Conservation (phyloP, 306 rosid genomes). For the Trichosanthes truncata region DNA sequence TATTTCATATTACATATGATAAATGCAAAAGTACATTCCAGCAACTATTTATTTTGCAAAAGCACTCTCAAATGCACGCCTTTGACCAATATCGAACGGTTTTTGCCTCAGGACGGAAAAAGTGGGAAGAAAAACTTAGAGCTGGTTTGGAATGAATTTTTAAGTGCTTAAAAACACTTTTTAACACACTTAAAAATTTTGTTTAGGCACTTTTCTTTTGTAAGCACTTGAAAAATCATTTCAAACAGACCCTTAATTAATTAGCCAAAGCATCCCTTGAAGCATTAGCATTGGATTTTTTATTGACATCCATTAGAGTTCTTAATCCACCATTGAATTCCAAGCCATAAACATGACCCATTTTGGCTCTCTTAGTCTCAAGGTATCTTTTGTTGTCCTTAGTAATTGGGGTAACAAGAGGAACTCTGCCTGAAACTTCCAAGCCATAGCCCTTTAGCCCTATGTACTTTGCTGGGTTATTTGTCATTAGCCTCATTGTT, state of each 20-base stretch:
- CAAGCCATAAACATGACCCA: conserved; percentile 56
- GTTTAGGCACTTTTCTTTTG: too few species aligned
- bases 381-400: conserved; percentile 60
- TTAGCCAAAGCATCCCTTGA: neutral
- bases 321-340: conserved; percentile 27
- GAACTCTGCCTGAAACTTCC: conserved; percentile 62
- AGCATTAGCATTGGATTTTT: conserved; percentile 5
- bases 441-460: conserved; percentile 88
- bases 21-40: too few species aligned
- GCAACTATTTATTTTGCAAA: too few species aligned
- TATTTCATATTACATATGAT: too few species aligned
- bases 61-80: too few species aligned
- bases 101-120: neutral
- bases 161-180: too few species aligned
- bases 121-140: neutral
- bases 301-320: conserved; percentile 18
- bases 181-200: too few species aligned
- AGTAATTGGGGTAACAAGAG: conserved; percentile 57
- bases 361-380: conserved; percentile 64
- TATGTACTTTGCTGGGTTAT: conserved; percentile 73
- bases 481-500: conserved; percentile 84
- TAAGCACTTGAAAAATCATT: neutral
- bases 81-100: too few species aligned
- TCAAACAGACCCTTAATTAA: neutral
- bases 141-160: neutral